Percentiles rank a stretch among this genome's conserved stretches.
phyloP scores from a whole-genome alignment of 2,329 filamentous ascomycete genomes.

The Emydomyces testavorans region DNA sequence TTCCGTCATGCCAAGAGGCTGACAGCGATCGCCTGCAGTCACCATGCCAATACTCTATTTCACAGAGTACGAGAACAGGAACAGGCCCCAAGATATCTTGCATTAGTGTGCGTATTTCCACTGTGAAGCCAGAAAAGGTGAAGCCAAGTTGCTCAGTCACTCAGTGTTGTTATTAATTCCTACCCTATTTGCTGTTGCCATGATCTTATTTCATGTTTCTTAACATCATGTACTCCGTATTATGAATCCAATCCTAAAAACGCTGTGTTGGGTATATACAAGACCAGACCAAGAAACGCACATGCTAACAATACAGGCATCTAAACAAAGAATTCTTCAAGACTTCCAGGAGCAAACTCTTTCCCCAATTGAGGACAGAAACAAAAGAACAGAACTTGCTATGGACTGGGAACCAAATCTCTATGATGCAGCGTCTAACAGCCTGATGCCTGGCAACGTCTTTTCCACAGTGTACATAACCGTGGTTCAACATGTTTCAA shows the following conservation, averaged over 20 bases:
- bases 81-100: too few relatives aligned
- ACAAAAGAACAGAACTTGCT: not conserved
- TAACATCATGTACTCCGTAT: not conserved
- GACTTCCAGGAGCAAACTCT: not conserved
- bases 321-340: not conserved
- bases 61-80: too few relatives aligned
- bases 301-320: too few relatives aligned
- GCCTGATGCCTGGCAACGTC: not conserved
- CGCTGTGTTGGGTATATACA: slow-evolving; percentile 4
- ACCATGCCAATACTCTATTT: too few relatives aligned
- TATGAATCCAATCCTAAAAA: not conserved
- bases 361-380: slow-evolving; percentile 2
- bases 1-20: too few relatives aligned
- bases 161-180: not conserved
- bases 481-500: not conserved
- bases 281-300: too few relatives aligned
- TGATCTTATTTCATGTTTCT: not conserved
- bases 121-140: not conserved
- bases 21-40: too few relatives aligned
- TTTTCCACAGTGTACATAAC: not conserved
- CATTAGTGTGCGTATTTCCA: too few relatives aligned
- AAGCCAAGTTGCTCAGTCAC: not conserved
- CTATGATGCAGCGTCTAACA: slow-evolving; percentile 2
- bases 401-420: slow-evolving; percentile 5
- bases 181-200: not conserved